Evolutionary conservation across 2,329 filamentous ascomycete genomes (phyloP), one percentile per base, ranked within the genome.

Genomic region (Trichocomaceae sp.): DNA sequence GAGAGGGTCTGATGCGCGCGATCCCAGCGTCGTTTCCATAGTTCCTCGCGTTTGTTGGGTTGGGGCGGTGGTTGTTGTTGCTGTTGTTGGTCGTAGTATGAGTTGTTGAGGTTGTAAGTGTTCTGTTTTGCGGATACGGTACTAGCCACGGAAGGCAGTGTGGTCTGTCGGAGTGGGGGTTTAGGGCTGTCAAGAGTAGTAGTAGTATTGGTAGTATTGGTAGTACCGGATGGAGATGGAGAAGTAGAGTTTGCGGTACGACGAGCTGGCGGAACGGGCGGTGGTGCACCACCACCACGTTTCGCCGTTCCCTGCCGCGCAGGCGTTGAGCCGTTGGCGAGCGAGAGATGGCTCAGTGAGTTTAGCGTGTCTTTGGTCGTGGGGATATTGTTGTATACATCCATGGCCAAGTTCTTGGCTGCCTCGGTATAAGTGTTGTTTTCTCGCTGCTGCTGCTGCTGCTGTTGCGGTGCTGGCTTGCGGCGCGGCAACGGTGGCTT

Each of bases 1-100:
- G 69, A 64, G 35, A 79, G 66, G 15, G 75, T 68, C 3, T 73
- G 69, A 26, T 70, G 70, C 0, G 76, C 74, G 3, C 73, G 66
- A 42, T 69, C 70, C 76, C 76, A 79, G 31, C 76, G 69, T 23
- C 75, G 70, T 42, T 67, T 66, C 76, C 76, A 79, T 8, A 77
- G 62, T 54, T 78, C 76, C 54, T 78, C 72, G 8, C 75, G 75
- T 55, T 76, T 78, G 51, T 72, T 77, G 3, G 70, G 69, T 2
- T 26, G 23, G 3, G 23, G 23, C 7, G 23, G 23, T 68, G 5
- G 66, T 64, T 26, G 62, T 22, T 9, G 39, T 12, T 20, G 10
- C 1, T 51, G 13, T 63, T 57, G 17, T 13, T 17, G 20, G 60
- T 57, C 46, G 62, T 61, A 23, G 63, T 52, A 20, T 57, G 57